Base-by-base conservation (phyloP, 371 early-diverging fungal species). In the Umbelopsis sp. region DNA sequence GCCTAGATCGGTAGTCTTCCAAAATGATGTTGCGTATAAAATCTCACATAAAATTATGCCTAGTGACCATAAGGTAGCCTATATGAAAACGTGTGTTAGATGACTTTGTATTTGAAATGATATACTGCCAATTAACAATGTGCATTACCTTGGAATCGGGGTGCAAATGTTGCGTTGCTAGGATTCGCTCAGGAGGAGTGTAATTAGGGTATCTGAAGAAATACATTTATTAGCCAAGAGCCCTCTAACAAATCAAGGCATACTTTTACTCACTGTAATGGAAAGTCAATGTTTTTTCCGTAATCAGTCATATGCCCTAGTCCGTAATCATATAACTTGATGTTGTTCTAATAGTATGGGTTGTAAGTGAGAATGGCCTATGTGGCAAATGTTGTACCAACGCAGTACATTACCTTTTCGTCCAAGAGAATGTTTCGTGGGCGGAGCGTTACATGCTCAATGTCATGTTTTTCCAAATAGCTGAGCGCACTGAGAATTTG, bases 281-380 rank as follows among this genome's bases (percentile, higher is more conserved):
- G 89, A 70, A 90, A 90, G 69, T 90, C 88, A 4, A 91, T 87
- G 65, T 88, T 70, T 24, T 68, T 70, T 0, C 88, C 88, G 25
- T 78, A 74, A 14, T 80, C 75, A 6, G 91, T 91, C 86, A 91
- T 87, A 63, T 86, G 81, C 67, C 78, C 80, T 20, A 91, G 75
- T 25, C 91, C 91, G 75, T 85, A 88, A 41, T 88, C 84, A 38
- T 79, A 82, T 16, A 91, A 68, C 68, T 89, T 90, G 37, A 87
- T 70, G 24, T 73, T 72, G 11, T 79, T 80, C 79, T 86, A 73
- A 22, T 6, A 16, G 6, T 48, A 32, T 5, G 24, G 44, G 25
- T 20, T 18, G 8, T 44, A 50, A 57, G n/a, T 7, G 38, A 22
- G 41, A 14, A n/a, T 41, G 44, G 4, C 1, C 41, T 1, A 41